Evolutionary conservation across 192 early-diverging fungal genomes (phyloP).

Genomic region (Mortierella hygrophila): DNA sequence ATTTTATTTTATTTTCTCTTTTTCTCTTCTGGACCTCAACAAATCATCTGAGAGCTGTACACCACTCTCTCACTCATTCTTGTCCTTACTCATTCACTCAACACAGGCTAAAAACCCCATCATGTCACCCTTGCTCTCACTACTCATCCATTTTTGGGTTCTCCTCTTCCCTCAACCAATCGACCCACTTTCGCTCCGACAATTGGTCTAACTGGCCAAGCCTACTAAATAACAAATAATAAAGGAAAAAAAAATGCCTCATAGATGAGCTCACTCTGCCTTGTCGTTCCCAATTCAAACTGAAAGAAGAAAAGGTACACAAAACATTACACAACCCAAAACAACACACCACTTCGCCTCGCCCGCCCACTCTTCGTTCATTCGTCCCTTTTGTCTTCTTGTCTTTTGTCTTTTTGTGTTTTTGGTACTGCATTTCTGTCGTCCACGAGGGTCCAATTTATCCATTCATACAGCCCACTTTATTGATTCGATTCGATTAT

Average conservation of each 20-base stretch:
- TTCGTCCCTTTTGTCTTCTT: background rate
- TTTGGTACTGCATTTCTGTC: background rate
- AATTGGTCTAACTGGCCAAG: background rate
- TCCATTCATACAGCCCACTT: background rate
- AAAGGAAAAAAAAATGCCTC: background rate
- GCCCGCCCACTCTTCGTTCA: background rate
- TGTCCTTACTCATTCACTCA: background rate
- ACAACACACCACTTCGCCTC: background rate
- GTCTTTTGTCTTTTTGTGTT: background rate
- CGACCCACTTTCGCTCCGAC: background rate
- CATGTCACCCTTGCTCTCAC: background rate
- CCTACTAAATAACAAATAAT: background rate
- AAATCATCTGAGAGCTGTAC: background rate
- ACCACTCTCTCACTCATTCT: background rate
- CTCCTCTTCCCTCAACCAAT: background rate
- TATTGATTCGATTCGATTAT: background rate
- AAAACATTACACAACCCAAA: background rate
- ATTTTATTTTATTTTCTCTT: background rate
- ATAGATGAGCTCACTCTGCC: constrained; percentile 2
- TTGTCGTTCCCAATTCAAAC: background rate
- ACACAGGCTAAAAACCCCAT: no score
- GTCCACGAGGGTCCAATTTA: background rate
- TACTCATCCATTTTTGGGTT: background rate
- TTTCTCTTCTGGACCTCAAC: background rate
- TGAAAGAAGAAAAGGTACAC: background rate